Base-by-base conservation (phyloP, 1,284 basidiomycete species). In the Irpex lacteus region DNA sequence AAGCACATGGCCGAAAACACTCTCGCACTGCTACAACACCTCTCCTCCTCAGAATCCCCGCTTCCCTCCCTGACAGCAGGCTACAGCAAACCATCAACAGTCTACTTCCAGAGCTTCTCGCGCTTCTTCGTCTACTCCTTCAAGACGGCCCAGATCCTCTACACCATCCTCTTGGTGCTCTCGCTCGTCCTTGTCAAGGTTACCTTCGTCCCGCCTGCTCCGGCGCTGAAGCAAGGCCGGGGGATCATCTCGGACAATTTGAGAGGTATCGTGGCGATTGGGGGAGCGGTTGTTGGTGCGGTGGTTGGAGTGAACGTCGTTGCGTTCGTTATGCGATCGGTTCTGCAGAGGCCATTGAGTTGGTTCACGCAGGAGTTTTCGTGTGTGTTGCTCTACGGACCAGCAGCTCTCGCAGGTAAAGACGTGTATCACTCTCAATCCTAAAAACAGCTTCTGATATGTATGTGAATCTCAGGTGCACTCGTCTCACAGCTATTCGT, bases 1-100 rank as follows among this genome's bases (percentile, higher is more conserved):
- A 32, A 96, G 82, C 94, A 98, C 78, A 98, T 98, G 88, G 95
- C 87, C 21, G 92, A 95, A 67, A 98, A 98, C 71, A 85, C 90
- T 1, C 85, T 98, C 15, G 93, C 93, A 0, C 86, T 98, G 36
- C 79, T 98, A 38, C 83, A 85, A 49, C 83, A 95, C 73, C 84
- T 99, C n/a, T 88, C 93, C 0, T 88, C 89, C 0, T 70, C 81
- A 0, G 80, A 78, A 2, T 93, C 92, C 0, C 84, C 89, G 1
- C 75, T 95, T 2, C 85, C 89, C 0, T 78, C 80, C 0, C 80
- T 93, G 11, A 84, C 82, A 3, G 75, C 78, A 64, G 83, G 84
- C 9, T 85, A 86, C 70, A 77, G 79, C 3, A 81, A 78, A 32
- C 90, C 91, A 0, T 80, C 81, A 8, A 90, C 88, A 0, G 88